These are phyloP conservation scores for Parasarocladium wereldwijsianum DNA, from an alignment of 2,329 filamentous ascomycete species.

Conservation along the genomic window DNA sequence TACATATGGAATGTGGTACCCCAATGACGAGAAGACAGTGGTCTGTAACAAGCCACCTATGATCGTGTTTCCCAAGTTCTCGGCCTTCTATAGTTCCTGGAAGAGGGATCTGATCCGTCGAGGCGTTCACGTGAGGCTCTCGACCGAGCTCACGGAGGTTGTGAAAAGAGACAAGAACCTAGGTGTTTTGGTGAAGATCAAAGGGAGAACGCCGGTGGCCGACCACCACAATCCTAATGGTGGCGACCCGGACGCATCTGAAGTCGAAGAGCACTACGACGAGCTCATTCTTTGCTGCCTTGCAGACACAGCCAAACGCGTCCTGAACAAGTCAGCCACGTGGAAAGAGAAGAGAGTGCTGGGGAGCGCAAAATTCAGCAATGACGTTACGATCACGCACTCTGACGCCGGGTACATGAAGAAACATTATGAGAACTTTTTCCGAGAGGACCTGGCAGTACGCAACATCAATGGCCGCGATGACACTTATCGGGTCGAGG, in stretches of 20 bases:
- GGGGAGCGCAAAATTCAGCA: conserved; percentile 48
- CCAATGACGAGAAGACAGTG: conserved; percentile 27
- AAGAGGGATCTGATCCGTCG: conserved; percentile 32
- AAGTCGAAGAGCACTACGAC: conserved; percentile 39
- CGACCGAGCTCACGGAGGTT: conserved; percentile 38
- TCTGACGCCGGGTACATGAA: conserved; percentile 49
- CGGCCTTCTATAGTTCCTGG: conserved; percentile 43
- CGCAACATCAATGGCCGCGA: conserved; percentile 22
- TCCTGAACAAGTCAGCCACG: conserved; percentile 38
- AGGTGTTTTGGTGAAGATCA: conserved; percentile 34
- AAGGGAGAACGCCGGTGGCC: conserved; percentile 18
- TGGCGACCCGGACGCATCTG: conserved; percentile 36
- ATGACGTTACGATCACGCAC: conserved; percentile 55
- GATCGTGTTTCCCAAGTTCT: conserved; percentile 46
- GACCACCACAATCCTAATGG: conserved; percentile 17
- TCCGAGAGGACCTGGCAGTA: conserved; percentile 28
- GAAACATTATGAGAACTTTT: conserved; percentile 48
- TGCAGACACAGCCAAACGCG: conserved; percentile 44
- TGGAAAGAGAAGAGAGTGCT: conserved; percentile 49
- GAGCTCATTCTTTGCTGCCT: conserved; percentile 48
- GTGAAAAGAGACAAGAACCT: conserved; percentile 29
- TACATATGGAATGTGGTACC: conserved; percentile 40
- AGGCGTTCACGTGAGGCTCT: conserved; percentile 39
- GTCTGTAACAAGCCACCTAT: conserved; percentile 42
- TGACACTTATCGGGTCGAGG: conserved; percentile 23